A percentile compares a stretch with the other conserved stretches of the same genome.
Evolutionary conservation across 345 rosid genomes (phyloP).

Genomic region (Luvunga scandens): DNA sequence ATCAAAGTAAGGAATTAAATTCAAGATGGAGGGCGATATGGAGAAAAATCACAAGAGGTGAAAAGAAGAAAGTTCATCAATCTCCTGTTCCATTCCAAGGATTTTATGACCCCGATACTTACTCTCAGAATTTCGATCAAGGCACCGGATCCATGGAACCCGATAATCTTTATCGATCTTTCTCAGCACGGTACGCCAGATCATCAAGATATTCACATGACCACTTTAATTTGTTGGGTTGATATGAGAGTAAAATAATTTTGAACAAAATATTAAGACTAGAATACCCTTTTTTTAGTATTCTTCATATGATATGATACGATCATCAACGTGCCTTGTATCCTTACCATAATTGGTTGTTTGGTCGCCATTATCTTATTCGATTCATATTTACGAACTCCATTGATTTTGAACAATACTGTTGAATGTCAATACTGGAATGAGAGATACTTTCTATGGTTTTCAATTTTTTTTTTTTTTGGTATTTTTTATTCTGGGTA

Average conservation of each 20-base stretch:
- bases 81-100: conserved; percentile 10
- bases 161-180: conserved; percentile 48
- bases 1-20: neutral
- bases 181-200: conserved; percentile 56
- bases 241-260: neutral
- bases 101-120: conserved; percentile 42
- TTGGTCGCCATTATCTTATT: neutral
- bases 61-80: conserved; percentile 25
- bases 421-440: neutral
- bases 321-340: too few species aligned
- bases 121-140: conserved; percentile 57
- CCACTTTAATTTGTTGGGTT: conserved; percentile 2
- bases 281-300: too few species aligned
- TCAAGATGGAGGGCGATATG: conserved; percentile 35
- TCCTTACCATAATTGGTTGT: too few species aligned
- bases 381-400: neutral
- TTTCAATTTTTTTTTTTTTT: neutral
- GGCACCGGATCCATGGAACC: conserved; percentile 48
- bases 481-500: neutral
- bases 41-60: conserved; percentile 40
- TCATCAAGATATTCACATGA: conserved; percentile 22
- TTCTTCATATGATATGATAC: too few species aligned
- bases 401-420: neutral
- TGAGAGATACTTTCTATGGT: neutral
- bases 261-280: neutral